A percentile compares a stretch with the other conserved stretches of the same genome.
phyloP scores from a whole-genome alignment of 2,329 filamentous ascomycete genomes.

The Apiospora kogelbergensis region DNA sequence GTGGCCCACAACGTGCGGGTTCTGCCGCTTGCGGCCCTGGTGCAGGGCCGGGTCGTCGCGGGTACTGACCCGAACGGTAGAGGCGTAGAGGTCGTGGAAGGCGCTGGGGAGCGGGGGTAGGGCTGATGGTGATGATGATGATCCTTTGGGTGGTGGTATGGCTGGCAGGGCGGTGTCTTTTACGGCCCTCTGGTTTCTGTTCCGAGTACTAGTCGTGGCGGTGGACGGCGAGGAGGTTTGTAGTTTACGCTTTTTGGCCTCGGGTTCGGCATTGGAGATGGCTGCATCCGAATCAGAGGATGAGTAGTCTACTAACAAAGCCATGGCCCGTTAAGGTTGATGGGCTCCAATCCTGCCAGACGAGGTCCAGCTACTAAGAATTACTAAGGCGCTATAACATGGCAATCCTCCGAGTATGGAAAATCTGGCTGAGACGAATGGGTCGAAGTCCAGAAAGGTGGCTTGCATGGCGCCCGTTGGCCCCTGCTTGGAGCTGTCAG shows the following conservation, averaged over 20 bases:
- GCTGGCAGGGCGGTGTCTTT: background rate
- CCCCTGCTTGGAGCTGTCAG: background rate
- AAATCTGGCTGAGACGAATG: background rate
- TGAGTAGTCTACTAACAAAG: background rate
- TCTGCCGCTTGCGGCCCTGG: constrained; percentile 77
- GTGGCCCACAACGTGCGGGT: constrained; percentile 82
- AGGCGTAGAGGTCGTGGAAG: constrained; percentile 90
- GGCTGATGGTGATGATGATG: background rate
- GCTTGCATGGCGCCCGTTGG: constrained; percentile 1
- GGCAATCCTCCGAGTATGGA: background rate
- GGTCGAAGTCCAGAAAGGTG: background rate
- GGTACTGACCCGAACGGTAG: constrained; percentile 73
- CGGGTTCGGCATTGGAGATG: background rate
- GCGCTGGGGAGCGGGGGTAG: constrained; percentile 74
- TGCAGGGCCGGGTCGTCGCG: constrained; percentile 83
- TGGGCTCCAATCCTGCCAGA: background rate
- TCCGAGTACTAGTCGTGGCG: background rate
- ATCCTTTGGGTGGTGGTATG: background rate
- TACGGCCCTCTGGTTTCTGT: background rate
- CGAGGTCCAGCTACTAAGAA: background rate
- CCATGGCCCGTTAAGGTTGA: background rate
- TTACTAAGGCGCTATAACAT: background rate
- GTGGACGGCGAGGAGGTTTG: background rate
- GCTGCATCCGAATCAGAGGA: background rate
- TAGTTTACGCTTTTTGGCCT: background rate